Base-by-base conservation (phyloP, 139 green algal species). In the Micractinium sp. region DNA sequence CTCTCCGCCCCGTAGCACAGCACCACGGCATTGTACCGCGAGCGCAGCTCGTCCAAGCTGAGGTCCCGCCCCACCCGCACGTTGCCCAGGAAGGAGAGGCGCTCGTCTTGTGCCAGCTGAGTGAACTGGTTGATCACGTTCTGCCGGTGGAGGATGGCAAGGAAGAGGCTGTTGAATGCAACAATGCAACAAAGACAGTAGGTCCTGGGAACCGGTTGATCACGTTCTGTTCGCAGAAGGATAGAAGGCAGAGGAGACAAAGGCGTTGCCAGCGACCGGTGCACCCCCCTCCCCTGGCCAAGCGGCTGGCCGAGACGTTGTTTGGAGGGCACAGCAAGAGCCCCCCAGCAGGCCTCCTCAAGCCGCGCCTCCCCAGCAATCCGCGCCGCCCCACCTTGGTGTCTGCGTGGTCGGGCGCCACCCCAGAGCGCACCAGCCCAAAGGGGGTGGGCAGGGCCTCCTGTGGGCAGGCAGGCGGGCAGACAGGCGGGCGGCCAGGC, bases 341-440 rank as follows among this genome's bases (percentile, higher is more conserved):
- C 47, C 47, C 47, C 47, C 9, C 47, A 56, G 9, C 47, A 56
- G 47, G 47, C 47, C 47, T 56, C 47, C 47, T 56, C 47, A 5
- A 56, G 47, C 47, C 47, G 47, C 47, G 7, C 47, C 9, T 56
- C 47, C 47, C 9, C 9, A 9, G 47, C 47, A 56, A 5, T 16
- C 47, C 47, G 47, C 7, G 7, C 14, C 33, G 1, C 29, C 41
- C 3, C n/a, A 95, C 93, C 96, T 99, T 99, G 60, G 97, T 99
- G 88, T 98, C 95, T 75, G 94, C 93, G 86, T 99, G 98, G 89
- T 99, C 98, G 15, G 98, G 98, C 0, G 98, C 98, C n/a, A 99
- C 98, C 13, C 96, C 96, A 5, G 95, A 98, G 20, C 97, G 93
- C 22, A 99, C 97, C 16, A 99, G 93, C 14, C 98, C 98, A 94